Evolutionary conservation across 2,329 filamentous ascomycete species (phyloP), one percentile per base, ranked within the genome.

Genomic region (Venturia nashicola): DNA sequence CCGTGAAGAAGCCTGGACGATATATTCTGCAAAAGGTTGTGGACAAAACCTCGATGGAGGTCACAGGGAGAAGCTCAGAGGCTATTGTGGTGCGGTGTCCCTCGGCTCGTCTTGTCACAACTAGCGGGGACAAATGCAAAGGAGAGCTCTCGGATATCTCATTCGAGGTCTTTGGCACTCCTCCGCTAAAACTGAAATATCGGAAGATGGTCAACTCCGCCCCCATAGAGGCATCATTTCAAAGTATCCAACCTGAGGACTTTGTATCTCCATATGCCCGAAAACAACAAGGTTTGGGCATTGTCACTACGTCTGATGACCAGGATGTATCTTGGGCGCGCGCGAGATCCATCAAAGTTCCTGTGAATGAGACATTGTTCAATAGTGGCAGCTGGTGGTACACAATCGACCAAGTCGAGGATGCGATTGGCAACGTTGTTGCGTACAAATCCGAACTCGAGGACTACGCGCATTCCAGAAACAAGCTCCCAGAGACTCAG

Each of bases 41-140:
- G 67, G 94, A 99, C 73, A 88, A 96, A 73, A 94, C 95, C 65
- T 96, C 96, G 74, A 83, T 99, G 40, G 91, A 97, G 73, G 90
- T 97, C 12, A 91, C 92, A 70, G 85, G 89, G 48, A 81, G 83
- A 48, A 82, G 81, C 62, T 86, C 86, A 60, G 90, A 94, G 69
- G 89, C 91, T 0, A 87, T 95, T 63, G 87, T 99, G 60, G 91
- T 96, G 14, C 80, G 84, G 36, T 99, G 94, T 72, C 94, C 94
- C 1, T 86, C 85, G 68, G 94, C 91, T 23, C 80, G 81, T 61
- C 86, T 97, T 36, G 85, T 85, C 66, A 80, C 83, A 1, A 80
- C 85, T 7, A 81, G 83, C 27, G 79, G 82, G 1, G 82, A 89
- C 67, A 88, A 89, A 70, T 99, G 94, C 74, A 85, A 88, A 62